A percentile compares a stretch with the other conserved stretches of the same genome.
phyloP scores from a whole-genome alignment of 495 filamentous ascomycete species.

The Aspergillus affinis region DNA sequence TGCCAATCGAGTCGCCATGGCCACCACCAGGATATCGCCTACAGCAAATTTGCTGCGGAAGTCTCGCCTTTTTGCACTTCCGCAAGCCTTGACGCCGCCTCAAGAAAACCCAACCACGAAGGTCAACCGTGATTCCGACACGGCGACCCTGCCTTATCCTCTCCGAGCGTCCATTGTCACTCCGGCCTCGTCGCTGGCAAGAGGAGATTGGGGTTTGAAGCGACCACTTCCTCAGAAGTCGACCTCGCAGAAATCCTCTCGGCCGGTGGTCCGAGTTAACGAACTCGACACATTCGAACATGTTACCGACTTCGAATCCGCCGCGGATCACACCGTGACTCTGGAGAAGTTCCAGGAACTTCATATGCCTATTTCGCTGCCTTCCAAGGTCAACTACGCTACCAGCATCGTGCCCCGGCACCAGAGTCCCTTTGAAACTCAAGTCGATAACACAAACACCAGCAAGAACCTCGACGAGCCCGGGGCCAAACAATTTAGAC shows the following conservation, averaged over 20 bases:
- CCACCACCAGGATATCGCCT: slow-evolving; percentile 52
- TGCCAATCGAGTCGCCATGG: slow-evolving; percentile 41
- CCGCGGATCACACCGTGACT: slow-evolving; percentile 77
- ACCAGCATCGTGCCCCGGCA: slow-evolving; percentile 36
- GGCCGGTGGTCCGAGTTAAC: slow-evolving; percentile 67
- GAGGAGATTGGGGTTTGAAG: slow-evolving; percentile 96
- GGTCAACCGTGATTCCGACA: slow-evolving; percentile 52
- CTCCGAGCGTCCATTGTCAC: slow-evolving; percentile 83
- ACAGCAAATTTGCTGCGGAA: slow-evolving; percentile 63
- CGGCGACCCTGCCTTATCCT: slow-evolving; percentile 75
- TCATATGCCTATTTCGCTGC: slow-evolving; percentile 61
- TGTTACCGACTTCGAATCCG: slow-evolving; percentile 85
- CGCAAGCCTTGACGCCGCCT: slow-evolving; percentile 52
- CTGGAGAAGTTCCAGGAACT: slow-evolving; percentile 86
- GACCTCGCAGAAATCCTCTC: slow-evolving; percentile 64
- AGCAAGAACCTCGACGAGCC: slow-evolving; percentile 30
- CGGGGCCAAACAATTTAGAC: slow-evolving; percentile 40
- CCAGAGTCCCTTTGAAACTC: slow-evolving; percentile 51
- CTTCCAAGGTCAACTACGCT: slow-evolving; percentile 30
- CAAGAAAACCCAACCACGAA: slow-evolving; percentile 41
- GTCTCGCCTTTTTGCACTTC: slow-evolving; percentile 66
- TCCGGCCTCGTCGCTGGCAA: slow-evolving; percentile 64
- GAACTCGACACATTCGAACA: slow-evolving; percentile 86
- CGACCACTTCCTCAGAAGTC: slow-evolving; percentile 73
- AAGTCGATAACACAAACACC: slow-evolving; percentile 47